These are phyloP conservation scores for Pythium biforme DNA, from an alignment of 352 stramenopile species.

Conservation along the genomic window DNA sequence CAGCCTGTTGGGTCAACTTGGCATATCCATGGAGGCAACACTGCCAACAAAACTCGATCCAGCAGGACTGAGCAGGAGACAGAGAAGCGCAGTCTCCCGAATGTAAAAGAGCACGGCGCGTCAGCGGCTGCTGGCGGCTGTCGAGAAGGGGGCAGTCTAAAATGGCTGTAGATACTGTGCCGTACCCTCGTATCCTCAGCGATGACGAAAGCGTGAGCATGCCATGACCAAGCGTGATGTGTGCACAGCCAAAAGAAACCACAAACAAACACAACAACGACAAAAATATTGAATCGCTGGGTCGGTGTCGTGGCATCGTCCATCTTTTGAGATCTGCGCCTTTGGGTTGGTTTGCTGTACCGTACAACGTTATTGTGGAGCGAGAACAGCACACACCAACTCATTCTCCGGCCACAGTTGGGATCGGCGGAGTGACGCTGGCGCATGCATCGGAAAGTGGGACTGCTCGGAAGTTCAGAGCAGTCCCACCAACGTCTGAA, in stretches of 20 bases:
- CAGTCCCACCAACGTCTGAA: too few species aligned
- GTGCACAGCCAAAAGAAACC: background rate
- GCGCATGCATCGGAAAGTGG: background rate
- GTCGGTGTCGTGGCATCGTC: background rate
- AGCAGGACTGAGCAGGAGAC: background rate
- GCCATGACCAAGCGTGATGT: background rate
- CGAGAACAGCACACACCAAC: background rate
- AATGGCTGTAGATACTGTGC: too few species aligned
- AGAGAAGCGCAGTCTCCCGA: background rate
- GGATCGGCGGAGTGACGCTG: background rate
- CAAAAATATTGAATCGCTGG: background rate
- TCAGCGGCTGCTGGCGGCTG: background rate
- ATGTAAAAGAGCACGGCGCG: background rate
- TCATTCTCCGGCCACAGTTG: constrained; percentile 1
- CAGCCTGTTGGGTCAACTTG: background rate
- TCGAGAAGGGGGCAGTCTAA: background rate
- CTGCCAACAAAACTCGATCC: background rate
- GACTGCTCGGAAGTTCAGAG: too few species aligned
- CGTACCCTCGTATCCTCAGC: too few species aligned
- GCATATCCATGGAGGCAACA: background rate
- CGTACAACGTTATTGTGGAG: too few species aligned
- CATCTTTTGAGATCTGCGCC: background rate
- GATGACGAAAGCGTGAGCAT: too few species aligned
- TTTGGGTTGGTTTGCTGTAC: background rate
- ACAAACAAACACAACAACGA: background rate